Evolutionary conservation across 2,329 filamentous ascomycete genomes (phyloP).

Genomic region (Trematosphaeria pertusa): DNA sequence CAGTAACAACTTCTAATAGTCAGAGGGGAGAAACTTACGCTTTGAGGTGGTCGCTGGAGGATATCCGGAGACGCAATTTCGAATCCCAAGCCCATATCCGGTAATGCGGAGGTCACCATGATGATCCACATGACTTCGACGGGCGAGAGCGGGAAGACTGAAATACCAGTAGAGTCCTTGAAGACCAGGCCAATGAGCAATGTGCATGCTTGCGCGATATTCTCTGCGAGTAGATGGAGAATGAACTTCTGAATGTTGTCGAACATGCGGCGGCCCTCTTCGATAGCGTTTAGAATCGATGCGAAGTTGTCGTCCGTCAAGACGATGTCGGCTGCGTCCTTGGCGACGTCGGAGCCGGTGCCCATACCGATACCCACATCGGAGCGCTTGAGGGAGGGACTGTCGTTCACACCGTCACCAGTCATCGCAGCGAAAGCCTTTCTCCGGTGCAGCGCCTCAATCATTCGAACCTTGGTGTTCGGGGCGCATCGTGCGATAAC

Average conservation of each 20-base stretch:
- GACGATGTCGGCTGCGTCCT: conserved; percentile 83
- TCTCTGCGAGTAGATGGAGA: conserved; percentile 75
- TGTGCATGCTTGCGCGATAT: conserved; percentile 83
- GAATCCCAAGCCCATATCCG: conserved; percentile 86
- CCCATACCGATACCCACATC: conserved; percentile 93
- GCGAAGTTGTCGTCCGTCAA: conserved; percentile 90
- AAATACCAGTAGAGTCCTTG: conserved; percentile 73
- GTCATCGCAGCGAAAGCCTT: conserved; percentile 84
- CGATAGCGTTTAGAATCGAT: conserved; percentile 81
- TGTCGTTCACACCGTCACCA: conserved; percentile 87
- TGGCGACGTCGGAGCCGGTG: conserved; percentile 85
- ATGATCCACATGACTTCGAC: conserved; percentile 94
- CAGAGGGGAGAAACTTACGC: conserved; percentile 78
- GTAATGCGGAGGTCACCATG: conserved; percentile 87
- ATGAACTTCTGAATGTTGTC: conserved; percentile 92
- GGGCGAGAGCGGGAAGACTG: conserved; percentile 85
- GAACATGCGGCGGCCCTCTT: conserved; percentile 83
- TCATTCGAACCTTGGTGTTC: conserved; percentile 89
- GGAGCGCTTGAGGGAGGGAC: conserved; percentile 78
- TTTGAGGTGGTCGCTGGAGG: conserved; percentile 80
- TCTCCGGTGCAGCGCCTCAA: conserved; percentile 82
- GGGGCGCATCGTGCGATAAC: conserved; percentile 87
- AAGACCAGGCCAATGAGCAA: conserved; percentile 83
- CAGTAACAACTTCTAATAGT: conserved; percentile 1
- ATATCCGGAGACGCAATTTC: conserved; percentile 78